Base-by-base conservation (phyloP, 768 basidiomycete genomes). In the Hygrocybe punicea region DNA sequence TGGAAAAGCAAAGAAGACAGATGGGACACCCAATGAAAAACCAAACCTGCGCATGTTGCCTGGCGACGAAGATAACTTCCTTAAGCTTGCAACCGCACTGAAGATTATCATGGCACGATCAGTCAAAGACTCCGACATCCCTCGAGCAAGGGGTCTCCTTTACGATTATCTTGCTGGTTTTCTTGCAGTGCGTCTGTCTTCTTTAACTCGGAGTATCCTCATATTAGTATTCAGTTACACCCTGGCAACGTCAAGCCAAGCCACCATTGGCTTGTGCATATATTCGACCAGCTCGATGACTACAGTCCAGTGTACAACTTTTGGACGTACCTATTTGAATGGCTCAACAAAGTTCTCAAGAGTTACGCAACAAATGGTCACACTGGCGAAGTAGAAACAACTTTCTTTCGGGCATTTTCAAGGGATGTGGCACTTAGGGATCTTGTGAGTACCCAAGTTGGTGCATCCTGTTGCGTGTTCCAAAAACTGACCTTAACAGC, bases 281-380 rank as follows among this genome's bases (percentile, higher is more conserved):
- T 70, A 0, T 36, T 62, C 0, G 62, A 58, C 0, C 65, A 58
- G 44, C 57, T 71, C 1, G 59, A 58, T 0, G 67, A 72, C 37
- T 76, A 66, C 50, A 71, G 76, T 0, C 73, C 76, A 3, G 56
- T 76, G 0, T 68, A 72, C 23, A 65, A 65, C 7, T 76, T 75
- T 53, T 76, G 74, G 75, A 71, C 64, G 0, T 76, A 75, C 50
- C 61, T 74, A 0, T 71, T 69, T 19, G 75, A 76, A 45, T 56
- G 68, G 0, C 56, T 76, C 0, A 76, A 76, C 57, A 72, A 71
- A 25, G 63, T 73, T 1, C 57, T 76, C 3, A 76, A 76, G 59
- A 62, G 62, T 4, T 73, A 68, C 59, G 67, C 68, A 34, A 72
- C 72, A 0, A 69, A 66, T 34, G 73, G 73, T 44, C 72, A 71